These are phyloP conservation scores for Apiospora pterosperma DNA, from an alignment of 2,329 filamentous ascomycete genomes.

Conservation along the genomic window DNA sequence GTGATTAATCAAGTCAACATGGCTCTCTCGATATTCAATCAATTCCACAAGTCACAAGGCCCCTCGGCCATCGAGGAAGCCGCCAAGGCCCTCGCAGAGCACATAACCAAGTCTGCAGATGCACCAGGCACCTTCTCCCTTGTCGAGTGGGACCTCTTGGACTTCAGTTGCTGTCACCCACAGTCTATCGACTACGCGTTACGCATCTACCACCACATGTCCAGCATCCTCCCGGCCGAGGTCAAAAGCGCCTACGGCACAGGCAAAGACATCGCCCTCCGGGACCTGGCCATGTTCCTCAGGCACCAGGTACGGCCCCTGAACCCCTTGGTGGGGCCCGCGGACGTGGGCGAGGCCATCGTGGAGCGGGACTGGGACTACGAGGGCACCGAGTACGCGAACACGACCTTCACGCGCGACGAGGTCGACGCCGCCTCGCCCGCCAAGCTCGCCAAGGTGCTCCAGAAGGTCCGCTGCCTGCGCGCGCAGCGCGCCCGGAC, in stretches of 20 bases:
- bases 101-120: background rate
- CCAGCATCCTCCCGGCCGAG: background rate
- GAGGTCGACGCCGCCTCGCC: background rate
- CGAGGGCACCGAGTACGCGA: constrained; percentile 6
- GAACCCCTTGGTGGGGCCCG: background rate
- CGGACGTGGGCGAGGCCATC: constrained; percentile 1
- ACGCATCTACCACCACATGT: background rate
- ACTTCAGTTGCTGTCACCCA: background rate
- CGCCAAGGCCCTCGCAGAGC: background rate
- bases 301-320: background rate
- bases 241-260: background rate
- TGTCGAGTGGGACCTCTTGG: background rate
- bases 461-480: background rate
- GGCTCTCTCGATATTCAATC: constrained; percentile 4
- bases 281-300: background rate
- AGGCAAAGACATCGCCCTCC: background rate
- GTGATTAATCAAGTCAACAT: background rate
- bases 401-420: constrained; percentile 1
- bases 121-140: background rate
- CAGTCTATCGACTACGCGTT: constrained; percentile 1
- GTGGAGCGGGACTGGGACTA: constrained; percentile 7
- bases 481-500: background rate
- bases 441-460: background rate
- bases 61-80: background rate
- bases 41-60: background rate